phyloP scores from a whole-genome alignment of 352 stramenopile species.

The Peronospora destructor region DNA sequence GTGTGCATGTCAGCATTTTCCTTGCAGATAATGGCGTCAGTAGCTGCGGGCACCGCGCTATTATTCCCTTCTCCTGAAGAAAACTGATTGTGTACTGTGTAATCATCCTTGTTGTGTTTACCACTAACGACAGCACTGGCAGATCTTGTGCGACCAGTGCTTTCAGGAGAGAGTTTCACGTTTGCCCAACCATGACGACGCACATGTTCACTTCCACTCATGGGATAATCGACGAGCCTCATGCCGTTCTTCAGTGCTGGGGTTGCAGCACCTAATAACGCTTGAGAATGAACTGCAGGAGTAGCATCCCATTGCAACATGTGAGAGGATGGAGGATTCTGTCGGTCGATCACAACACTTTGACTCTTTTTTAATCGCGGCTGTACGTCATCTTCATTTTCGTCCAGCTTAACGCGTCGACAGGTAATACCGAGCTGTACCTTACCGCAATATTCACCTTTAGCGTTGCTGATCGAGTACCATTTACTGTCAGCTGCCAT shows the following conservation, averaged over 20 bases:
- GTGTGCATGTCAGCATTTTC: slow-evolving; percentile 85
- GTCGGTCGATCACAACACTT: slow-evolving; percentile 64
- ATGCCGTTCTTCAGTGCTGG: slow-evolving; percentile 28
- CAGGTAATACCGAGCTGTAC: slow-evolving; percentile 78
- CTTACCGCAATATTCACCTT: slow-evolving; percentile 84
- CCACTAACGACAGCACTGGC: slow-evolving; percentile 40
- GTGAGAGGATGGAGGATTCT: slow-evolving; percentile 57
- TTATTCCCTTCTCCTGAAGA: slow-evolving; percentile 19
- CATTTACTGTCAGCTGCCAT: slow-evolving; percentile 71
- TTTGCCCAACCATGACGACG: slow-evolving; percentile 72
- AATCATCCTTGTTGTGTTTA: slow-evolving; percentile 21
- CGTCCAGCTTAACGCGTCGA: slow-evolving; percentile 26
- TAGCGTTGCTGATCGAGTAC: slow-evolving; percentile 81
- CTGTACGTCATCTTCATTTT: slow-evolving; percentile 31
- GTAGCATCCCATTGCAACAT: slow-evolving; percentile 74
- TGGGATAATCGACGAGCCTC: slow-evolving; percentile 36
- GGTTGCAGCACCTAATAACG: slow-evolving; percentile 34
- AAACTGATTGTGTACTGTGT: slow-evolving; percentile 38
- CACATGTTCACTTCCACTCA: slow-evolving; percentile 23
- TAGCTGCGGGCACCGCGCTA: slow-evolving; percentile 19
- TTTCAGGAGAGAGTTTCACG: slow-evolving; percentile 70
- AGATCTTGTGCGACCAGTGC: slow-evolving; percentile 42
- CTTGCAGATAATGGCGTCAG: slow-evolving; percentile 68
- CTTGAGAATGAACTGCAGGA: slow-evolving; percentile 22
- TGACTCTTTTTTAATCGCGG: slow-evolving; percentile 71